Conservation (phyloP, 371 early-diverging fungal genomes). For the Zopfochytrium polystomum region DNA sequence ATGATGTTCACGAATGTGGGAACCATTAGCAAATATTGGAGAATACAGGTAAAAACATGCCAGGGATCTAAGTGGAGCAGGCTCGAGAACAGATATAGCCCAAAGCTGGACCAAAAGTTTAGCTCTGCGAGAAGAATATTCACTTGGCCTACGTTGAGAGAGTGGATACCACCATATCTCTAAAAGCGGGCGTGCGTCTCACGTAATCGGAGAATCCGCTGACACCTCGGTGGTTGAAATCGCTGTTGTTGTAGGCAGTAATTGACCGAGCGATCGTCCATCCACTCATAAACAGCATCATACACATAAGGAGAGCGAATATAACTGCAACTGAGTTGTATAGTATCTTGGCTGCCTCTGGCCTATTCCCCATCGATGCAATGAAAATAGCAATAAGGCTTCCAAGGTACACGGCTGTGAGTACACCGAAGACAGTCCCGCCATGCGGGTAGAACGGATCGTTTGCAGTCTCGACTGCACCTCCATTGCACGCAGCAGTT, state of each 20-base stretch:
- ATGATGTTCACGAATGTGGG: constrained; percentile 69
- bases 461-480: constrained; percentile 5
- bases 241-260: constrained; percentile 10
- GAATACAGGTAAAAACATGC: constrained; percentile 82
- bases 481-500: constrained; percentile 22
- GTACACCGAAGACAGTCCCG: constrained; percentile 37
- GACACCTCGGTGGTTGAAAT: constrained; percentile 1
- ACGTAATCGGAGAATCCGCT: constrained; percentile 23
- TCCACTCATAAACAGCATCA: constrained; percentile 63
- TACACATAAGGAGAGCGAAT: constrained; percentile 71
- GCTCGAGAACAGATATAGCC: constrained; percentile 74
- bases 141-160: constrained; percentile 82
- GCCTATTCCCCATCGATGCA: constrained; percentile 87
- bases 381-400: constrained; percentile 75
- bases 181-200: constrained; percentile 49
- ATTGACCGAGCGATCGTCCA: constrained; percentile 40
- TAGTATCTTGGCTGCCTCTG: constrained; percentile 76
- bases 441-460: constrained; percentile 47
- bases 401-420: constrained; percentile 70
- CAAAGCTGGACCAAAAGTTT: too few species aligned
- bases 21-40: constrained; percentile 76
- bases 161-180: constrained; percentile 75
- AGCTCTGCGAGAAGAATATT: too few species aligned
- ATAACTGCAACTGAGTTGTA: constrained; percentile 49
- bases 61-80: constrained; percentile 84